Evolutionary conservation across 148 eudicot genomes (phyloP).

Genomic region (Bassia scoparia): DNA sequence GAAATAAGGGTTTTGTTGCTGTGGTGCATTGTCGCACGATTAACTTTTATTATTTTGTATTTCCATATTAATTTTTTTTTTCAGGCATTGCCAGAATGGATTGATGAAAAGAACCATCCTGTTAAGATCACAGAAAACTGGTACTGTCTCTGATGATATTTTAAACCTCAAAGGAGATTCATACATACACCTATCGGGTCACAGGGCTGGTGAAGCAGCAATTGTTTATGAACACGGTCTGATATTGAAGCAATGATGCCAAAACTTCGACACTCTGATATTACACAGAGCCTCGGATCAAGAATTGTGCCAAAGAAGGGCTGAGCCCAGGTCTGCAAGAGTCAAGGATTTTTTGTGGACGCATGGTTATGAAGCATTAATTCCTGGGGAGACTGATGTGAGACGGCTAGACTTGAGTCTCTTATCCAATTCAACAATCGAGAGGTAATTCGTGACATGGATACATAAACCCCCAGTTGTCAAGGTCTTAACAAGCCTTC

Average conservation of each 20-base stretch:
- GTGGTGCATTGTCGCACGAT: too few relatives aligned
- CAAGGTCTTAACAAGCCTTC: constrained; percentile 96
- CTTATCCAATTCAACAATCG: constrained; percentile 76
- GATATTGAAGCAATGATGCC: constrained; percentile 93
- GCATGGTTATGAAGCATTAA: constrained; percentile 72
- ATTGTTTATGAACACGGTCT: constrained; percentile 82
- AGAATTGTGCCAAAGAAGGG: constrained; percentile 84
- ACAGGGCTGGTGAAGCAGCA: constrained; percentile 91
- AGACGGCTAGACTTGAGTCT: constrained; percentile 80
- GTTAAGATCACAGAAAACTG: constrained; percentile 33
- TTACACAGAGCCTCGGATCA: constrained; percentile 91
- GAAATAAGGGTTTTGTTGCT: too few relatives aligned
- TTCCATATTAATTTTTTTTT: too few relatives aligned
- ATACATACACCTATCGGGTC: constrained; percentile 61
- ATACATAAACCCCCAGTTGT: constrained; percentile 89
- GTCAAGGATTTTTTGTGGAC: constrained; percentile 83
- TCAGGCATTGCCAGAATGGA: constrained; percentile 44
- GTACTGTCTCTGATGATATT: constrained; percentile 40
- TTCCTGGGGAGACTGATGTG: constrained; percentile 93
- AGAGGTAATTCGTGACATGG: constrained; percentile 83
- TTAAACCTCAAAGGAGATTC: constrained; percentile 55
- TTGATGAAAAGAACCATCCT: constrained; percentile 34
- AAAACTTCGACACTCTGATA: constrained; percentile 86
- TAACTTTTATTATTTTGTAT: too few relatives aligned
- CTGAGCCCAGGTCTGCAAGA: constrained; percentile 78